Percentiles rank a stretch among this genome's conserved stretches.
Evolutionary conservation across 2,329 filamentous ascomycete genomes (phyloP).

Genomic region (Nemania abortiva): DNA sequence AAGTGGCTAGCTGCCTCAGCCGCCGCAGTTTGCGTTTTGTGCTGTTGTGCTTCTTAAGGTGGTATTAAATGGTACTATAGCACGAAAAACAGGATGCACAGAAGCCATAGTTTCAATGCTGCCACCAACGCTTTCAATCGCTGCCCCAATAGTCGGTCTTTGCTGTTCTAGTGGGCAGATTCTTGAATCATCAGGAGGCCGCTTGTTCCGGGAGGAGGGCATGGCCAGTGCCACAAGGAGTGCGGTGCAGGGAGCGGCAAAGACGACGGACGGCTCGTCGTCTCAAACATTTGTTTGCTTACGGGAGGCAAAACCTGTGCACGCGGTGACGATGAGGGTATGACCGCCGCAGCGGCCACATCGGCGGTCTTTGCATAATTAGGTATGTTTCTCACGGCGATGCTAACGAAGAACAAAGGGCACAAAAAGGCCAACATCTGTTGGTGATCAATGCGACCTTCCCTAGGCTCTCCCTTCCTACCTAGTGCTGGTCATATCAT

Average conservation of each 20-base stretch:
- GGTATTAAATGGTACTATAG: constrained; percentile 27
- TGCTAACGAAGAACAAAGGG: constrained; percentile 16
- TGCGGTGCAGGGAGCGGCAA: constrained; percentile 5
- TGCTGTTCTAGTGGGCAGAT: constrained; percentile 4
- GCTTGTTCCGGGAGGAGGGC: constrained; percentile 8
- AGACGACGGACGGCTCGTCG: not conserved
- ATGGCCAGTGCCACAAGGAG: constrained; percentile 11
- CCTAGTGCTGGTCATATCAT: constrained; percentile 30
- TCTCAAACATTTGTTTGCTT: not conserved
- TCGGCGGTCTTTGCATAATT: not conserved
- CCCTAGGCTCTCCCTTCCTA: constrained; percentile 9
- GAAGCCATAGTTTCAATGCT: constrained; percentile 7
- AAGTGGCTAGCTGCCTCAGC: constrained; percentile 24
- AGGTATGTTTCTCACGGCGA: constrained; percentile 4
- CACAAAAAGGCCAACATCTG: not conserved
- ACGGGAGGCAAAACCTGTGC: constrained; percentile 14
- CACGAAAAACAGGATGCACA: constrained; percentile 28
- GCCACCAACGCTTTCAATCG: constrained; percentile 11
- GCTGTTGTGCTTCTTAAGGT: constrained; percentile 24
- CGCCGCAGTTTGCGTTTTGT: constrained; percentile 26
- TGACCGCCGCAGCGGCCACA: not conserved
- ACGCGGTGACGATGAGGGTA: not conserved
- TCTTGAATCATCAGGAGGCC: constrained; percentile 6
- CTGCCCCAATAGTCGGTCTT: not conserved
- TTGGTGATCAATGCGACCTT: constrained; percentile 23